A percentile compares a stretch with the other conserved stretches of the same genome.
Conservation (phyloP, 148 eudicot species). For the Rhododendron molle region DNA sequence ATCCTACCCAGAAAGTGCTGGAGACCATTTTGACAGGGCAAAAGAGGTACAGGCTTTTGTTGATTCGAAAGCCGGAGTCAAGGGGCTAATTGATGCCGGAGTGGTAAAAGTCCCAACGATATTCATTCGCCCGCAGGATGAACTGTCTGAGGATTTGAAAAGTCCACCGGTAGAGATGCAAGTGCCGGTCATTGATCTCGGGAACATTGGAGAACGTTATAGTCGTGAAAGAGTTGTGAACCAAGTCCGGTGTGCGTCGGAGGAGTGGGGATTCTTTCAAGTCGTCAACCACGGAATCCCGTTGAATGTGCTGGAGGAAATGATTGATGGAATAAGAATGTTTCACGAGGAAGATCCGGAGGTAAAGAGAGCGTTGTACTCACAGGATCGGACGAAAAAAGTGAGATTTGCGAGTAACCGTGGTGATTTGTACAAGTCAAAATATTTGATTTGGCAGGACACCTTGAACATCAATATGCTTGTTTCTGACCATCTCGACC, state of each 20-base stretch:
- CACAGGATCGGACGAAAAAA: constrained; percentile 19
- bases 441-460: constrained; percentile 39
- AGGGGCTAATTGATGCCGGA: too few relatives aligned
- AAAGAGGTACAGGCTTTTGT: too few relatives aligned
- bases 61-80: too few relatives aligned
- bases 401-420: constrained; percentile 23
- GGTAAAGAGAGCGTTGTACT: constrained; percentile 25
- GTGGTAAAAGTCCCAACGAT: too few relatives aligned
- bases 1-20: too few relatives aligned
- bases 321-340: background rate
- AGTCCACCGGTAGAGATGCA: too few relatives aligned
- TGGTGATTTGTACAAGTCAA: constrained; percentile 23
- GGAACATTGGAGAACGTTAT: background rate
- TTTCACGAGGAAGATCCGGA: constrained; percentile 38
- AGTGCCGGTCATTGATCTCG: too few relatives aligned
- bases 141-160: too few relatives aligned
- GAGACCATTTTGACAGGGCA: too few relatives aligned
- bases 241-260: constrained; percentile 17
- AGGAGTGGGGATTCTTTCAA: background rate
- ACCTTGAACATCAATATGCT: background rate
- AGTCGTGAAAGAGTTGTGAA: background rate
- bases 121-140: too few relatives aligned
- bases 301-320: background rate
- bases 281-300: background rate
- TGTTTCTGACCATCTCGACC: constrained; percentile 1